These are phyloP conservation scores for Rhizoclosmatium sp. DNA, from an alignment of 192 early-diverging fungal genomes.

Conservation along the genomic window DNA sequence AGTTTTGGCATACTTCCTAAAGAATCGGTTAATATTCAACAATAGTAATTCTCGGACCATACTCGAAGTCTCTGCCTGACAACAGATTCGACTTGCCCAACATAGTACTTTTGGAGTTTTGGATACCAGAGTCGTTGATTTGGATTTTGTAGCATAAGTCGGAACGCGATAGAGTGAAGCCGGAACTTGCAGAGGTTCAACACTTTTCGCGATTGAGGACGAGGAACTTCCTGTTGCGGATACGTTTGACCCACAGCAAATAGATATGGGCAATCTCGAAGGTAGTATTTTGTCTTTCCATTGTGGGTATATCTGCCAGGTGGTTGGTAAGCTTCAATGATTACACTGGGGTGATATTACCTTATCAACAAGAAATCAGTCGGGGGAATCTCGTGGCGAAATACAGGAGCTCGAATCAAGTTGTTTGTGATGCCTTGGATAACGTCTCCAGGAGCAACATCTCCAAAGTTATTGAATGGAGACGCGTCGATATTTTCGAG, in stretches of 20 bases:
- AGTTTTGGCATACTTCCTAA: conserved; percentile 92
- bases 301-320: conserved; percentile 70
- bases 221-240: conserved; percentile 92
- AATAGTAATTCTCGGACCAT: background rate
- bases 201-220: conserved; percentile 92
- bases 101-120: conserved; percentile 81
- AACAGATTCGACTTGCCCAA: conserved; percentile 84
- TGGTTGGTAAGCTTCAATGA: background rate
- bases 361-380: conserved; percentile 90
- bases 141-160: conserved; percentile 86
- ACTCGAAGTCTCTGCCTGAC: conserved; percentile 88
- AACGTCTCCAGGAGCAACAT: conserved; percentile 89
- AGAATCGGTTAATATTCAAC: background rate
- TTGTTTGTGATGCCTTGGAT: conserved; percentile 94
- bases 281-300: conserved; percentile 82
- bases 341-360: conserved; percentile 25
- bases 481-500: conserved; percentile 90
- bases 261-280: conserved; percentile 82
- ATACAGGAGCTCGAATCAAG: conserved; percentile 91
- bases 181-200: conserved; percentile 86
- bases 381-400: conserved; percentile 69
- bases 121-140: conserved; percentile 76
- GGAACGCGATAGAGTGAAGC: conserved; percentile 75
- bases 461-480: conserved; percentile 95
- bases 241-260: conserved; percentile 94